These are phyloP conservation scores for Lepidium campestre DNA, from an alignment of 441 rosid genomes.

Conservation along the genomic window DNA sequence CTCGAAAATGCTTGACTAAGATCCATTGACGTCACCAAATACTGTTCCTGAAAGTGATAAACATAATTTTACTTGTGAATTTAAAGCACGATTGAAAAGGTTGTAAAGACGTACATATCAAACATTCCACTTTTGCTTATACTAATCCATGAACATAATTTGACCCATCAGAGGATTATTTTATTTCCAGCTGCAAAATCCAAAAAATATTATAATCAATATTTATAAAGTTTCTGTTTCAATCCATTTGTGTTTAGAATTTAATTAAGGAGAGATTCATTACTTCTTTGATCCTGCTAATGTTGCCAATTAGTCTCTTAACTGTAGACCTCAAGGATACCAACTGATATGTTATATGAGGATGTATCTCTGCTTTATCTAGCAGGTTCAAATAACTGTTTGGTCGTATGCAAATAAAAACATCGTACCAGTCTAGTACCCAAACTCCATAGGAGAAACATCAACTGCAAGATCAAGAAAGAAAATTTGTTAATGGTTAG, in stretches of 20 bases:
- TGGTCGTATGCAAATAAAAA: conserved; percentile 96
- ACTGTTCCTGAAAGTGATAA: no score
- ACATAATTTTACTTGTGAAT: no score
- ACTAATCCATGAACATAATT: conserved; percentile 80
- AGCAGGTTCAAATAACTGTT: conserved; percentile 69
- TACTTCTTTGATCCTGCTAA: conserved; percentile 74
- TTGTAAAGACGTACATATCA: no score
- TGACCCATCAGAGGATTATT: conserved; percentile 70
- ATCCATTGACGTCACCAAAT: no score
- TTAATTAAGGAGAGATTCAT: background rate
- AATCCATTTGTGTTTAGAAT: background rate
- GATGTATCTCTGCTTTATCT: conserved; percentile 64
- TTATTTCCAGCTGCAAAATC: conserved; percentile 51
- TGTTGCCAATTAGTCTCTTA: conserved; percentile 73
- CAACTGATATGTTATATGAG: conserved; percentile 61
- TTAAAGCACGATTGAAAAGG: no score
- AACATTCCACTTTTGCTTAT: conserved; percentile 76
- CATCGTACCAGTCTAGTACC: conserved; percentile 87
- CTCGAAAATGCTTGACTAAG: no score
- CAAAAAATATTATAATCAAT: background rate
- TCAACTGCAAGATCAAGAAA: conserved; percentile 43
- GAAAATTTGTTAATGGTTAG: background rate
- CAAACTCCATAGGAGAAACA: conserved; percentile 79
- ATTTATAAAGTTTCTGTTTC: background rate
- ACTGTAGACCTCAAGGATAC: conserved; percentile 90